Evolutionary conservation across 768 basidiomycete genomes (phyloP).

Genomic region (Fomitopsis serialis): DNA sequence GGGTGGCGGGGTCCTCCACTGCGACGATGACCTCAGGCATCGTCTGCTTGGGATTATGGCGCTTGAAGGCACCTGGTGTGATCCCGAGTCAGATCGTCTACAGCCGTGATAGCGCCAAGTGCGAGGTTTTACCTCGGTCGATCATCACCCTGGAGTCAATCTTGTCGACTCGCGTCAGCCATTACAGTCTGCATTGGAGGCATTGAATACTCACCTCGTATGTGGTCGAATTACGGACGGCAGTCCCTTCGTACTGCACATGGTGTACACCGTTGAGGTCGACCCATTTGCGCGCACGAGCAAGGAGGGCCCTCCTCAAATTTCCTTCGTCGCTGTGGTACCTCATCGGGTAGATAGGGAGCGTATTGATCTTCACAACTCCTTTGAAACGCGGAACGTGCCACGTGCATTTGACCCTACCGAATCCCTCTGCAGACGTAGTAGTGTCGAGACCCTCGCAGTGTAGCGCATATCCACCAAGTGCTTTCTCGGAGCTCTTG

Average conservation of each 20-base stretch:
- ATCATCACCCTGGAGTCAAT: constrained; percentile 57
- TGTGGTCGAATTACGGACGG: constrained; percentile 23
- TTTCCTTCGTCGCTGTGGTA: constrained; percentile 39
- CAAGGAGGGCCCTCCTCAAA: constrained; percentile 32
- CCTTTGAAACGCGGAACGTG: constrained; percentile 36
- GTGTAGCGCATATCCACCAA: constrained; percentile 7
- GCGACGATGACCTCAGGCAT: too few relatives aligned
- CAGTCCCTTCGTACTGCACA: constrained; percentile 50
- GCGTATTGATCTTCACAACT: constrained; percentile 39
- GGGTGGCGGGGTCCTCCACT: too few relatives aligned
- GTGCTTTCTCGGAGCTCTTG: constrained; percentile 23
- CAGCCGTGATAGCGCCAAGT: too few relatives aligned
- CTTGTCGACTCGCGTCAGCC: neutral
- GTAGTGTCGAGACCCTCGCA: constrained; percentile 34
- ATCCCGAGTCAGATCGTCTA: too few relatives aligned
- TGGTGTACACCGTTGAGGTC: constrained; percentile 48
- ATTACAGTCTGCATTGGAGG: constrained; percentile 17
- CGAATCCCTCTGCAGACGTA: constrained; percentile 30
- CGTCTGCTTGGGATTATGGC: too few relatives aligned
- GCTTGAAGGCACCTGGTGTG: too few relatives aligned
- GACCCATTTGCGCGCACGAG: constrained; percentile 51
- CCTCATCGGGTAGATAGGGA: constrained; percentile 48
- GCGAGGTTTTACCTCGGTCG: constrained; percentile 37
- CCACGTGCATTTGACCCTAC: constrained; percentile 48
- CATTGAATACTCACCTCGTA: too few relatives aligned